Base-by-base conservation (phyloP, 805 yeast genomes). In the Yamadazyma scolyti region DNA sequence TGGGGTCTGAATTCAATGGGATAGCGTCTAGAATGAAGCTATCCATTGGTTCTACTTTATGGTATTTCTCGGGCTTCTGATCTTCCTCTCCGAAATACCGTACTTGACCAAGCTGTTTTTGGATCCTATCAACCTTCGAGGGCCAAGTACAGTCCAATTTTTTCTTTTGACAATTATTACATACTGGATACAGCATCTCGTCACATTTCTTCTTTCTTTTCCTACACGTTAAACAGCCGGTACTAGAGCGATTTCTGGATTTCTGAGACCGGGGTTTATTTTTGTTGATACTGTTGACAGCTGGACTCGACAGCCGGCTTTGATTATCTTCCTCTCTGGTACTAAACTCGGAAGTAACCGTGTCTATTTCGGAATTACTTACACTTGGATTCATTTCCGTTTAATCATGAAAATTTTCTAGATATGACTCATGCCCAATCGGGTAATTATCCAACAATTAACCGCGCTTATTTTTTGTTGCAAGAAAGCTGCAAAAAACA, bases 391-490 rank as follows among this genome's bases (percentile, higher is more conserved):
- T n/a, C n/a, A n/a, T n/a, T n/a, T n/a, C n/a, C n/a, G n/a, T n/a
- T n/a, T n/a, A n/a, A n/a, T n/a, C 20, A 10, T 19, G 20, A 19
- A 19, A 19, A 19, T 20, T 18, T 27, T 20, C 6, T 16, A 7
- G 17, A 8, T 35, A 39, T 44, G 46, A 43, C 39, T 42, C 46
- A 46, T 42, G 31, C 58, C 61, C 25, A 52, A 54, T 46, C 31
- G 41, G 56, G 61, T 44, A 55, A 55, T 33, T 23, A 20, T 25
- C 21, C 9, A 2, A 26, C 27, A 18, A 27, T 38, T 55, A 54
- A 50, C 47, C 61, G 61, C 61, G 61, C 59, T 49, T 37, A 42
- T 43, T n/a, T n/a, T n/a, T n/a, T n/a, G n/a, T n/a, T n/a, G n/a
- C n/a, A n/a, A n/a, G n/a, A n/a, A n/a, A n/a, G n/a, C n/a, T n/a